These are phyloP conservation scores for Akanthomyces muscarius DNA, from an alignment of 2,329 filamentous ascomycete species.

Conservation along the genomic window DNA sequence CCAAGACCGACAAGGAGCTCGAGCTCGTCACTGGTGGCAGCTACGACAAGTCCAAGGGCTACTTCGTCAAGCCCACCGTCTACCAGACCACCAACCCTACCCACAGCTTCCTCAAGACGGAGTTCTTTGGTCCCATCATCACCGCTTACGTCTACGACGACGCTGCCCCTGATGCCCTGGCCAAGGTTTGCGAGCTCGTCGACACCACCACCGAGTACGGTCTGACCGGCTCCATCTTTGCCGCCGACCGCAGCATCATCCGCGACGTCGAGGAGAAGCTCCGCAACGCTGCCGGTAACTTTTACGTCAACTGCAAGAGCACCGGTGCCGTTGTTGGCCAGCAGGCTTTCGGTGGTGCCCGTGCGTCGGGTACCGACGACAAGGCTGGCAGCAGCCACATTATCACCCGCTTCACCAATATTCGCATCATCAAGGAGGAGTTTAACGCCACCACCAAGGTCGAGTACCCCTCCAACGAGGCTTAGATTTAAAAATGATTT, in stretches of 20 bases:
- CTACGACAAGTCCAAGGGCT: conserved; percentile 74
- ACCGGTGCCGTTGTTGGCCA: conserved; percentile 70
- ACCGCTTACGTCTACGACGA: conserved; percentile 77
- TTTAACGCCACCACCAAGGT: conserved; percentile 61
- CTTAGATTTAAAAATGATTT: conserved; percentile 31
- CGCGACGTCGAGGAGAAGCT: conserved; percentile 67
- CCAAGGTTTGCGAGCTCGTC: conserved; percentile 56
- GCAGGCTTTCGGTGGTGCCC: conserved; percentile 66
- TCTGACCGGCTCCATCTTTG: conserved; percentile 73
- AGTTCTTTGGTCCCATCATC: conserved; percentile 79
- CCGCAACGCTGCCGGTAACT: conserved; percentile 73
- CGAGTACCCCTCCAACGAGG: conserved; percentile 68
- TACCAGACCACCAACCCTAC: conserved; percentile 70
- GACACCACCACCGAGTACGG: conserved; percentile 73
- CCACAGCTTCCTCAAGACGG: conserved; percentile 70
- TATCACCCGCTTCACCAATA: conserved; percentile 62
- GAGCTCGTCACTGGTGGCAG: conserved; percentile 71
- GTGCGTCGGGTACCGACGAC: conserved; percentile 68
- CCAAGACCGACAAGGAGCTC: conserved; percentile 70
- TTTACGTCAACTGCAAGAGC: conserved; percentile 83
- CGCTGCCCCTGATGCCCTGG: conserved; percentile 51
- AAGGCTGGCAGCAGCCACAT: conserved; percentile 66
- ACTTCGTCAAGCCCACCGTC: conserved; percentile 79
- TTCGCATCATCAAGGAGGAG: conserved; percentile 71
- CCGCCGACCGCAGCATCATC: conserved; percentile 61